phyloP scores from a whole-genome alignment of 768 basidiomycete genomes.

The Boletus pseudopeckii region DNA sequence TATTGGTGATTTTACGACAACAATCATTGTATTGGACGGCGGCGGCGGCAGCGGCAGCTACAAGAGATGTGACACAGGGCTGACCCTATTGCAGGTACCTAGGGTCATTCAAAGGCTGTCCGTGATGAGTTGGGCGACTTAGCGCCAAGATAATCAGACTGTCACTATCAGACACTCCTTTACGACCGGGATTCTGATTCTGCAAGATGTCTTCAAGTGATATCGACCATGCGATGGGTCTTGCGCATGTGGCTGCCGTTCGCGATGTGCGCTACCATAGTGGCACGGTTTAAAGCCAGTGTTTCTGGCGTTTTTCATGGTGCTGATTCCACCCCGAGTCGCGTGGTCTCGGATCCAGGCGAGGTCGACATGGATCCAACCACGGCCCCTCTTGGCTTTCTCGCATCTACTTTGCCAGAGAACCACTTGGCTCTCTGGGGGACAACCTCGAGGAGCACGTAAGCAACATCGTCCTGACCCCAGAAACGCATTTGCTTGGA shows the following conservation, averaged over 20 bases:
- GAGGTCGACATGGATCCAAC: constrained; percentile 37
- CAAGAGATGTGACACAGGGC: neutral
- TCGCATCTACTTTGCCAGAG: constrained; percentile 67
- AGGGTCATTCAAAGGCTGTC: neutral
- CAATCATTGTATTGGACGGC: neutral
- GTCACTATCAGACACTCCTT: neutral
- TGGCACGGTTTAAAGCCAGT: neutral
- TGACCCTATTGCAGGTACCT: neutral
- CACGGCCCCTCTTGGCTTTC: constrained; percentile 70
- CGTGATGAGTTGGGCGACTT: neutral
- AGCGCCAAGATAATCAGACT: neutral
- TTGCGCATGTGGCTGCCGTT: neutral
- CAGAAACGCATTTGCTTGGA: constrained; percentile 46
- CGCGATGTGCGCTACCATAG: constrained; percentile 11
- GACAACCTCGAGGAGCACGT: constrained; percentile 49
- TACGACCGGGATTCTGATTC: neutral
- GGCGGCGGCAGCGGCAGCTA: neutral
- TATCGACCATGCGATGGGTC: neutral
- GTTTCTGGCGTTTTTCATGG: too few species aligned
- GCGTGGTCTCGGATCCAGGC: constrained; percentile 12
- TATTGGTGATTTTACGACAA: neutral
- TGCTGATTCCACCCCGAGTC: constrained; percentile 10
- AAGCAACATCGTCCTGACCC: constrained; percentile 44
- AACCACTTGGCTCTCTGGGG: constrained; percentile 42
- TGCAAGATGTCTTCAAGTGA: neutral